Evolutionary conservation across 129 eudicot genomes (phyloP).

Genomic region (Solidago caesia): DNA sequence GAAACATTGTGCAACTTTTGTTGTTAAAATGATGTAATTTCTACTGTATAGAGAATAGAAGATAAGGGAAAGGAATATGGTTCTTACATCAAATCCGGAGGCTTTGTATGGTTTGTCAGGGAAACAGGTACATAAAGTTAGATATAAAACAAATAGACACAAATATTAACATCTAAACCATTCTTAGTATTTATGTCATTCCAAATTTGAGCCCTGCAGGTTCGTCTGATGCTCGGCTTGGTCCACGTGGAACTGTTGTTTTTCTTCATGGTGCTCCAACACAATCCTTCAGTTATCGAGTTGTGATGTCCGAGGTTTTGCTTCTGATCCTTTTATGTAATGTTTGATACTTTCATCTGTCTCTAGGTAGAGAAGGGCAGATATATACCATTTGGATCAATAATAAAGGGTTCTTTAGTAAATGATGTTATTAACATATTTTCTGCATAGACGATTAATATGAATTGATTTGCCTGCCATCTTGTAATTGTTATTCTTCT

Average conservation of each 20-base stretch:
- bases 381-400: neutral
- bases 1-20: neutral
- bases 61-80: conserved; percentile 93
- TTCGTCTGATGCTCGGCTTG: conserved; percentile 70
- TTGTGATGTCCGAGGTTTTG: conserved; percentile 91
- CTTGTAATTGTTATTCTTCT: conserved; percentile 13
- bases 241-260: conserved; percentile 83
- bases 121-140: conserved; percentile 70
- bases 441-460: conserved; percentile 4
- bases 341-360: neutral
- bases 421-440: neutral
- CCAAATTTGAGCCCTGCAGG: conserved; percentile 44
- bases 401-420: neutral
- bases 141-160: conserved; percentile 4
- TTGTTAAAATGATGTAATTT: conserved; percentile 9
- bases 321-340: conserved; percentile 13
- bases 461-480: conserved; percentile 2
- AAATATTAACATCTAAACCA: neutral
- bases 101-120: conserved; percentile 87
- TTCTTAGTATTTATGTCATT: conserved; percentile 5
- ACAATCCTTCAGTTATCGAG: conserved; percentile 92
- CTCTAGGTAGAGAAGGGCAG: neutral
- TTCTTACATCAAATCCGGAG: conserved; percentile 70
- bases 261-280: conserved; percentile 99
- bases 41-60: conserved; percentile 64